phyloP scores from a whole-genome alignment of 2,329 filamentous ascomycete genomes.

The Mollisiaceae sp. region DNA sequence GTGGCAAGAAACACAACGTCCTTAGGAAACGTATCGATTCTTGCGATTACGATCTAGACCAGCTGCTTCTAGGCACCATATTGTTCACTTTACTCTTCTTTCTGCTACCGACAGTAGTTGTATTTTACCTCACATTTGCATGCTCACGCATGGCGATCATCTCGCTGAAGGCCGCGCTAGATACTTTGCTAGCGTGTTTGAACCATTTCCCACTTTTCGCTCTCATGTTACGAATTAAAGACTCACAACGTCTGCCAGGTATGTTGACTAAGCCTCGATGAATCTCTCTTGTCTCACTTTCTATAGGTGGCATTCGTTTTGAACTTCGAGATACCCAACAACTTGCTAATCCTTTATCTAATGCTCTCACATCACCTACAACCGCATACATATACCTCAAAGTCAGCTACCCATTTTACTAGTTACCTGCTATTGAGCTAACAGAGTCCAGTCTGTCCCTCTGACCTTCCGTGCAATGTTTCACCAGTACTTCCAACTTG shows the following conservation, averaged over 20 bases:
- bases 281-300: conserved; percentile 27
- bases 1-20: conserved; percentile 97
- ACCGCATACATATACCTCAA: conserved; percentile 88
- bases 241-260: conserved; percentile 87
- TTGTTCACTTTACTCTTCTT: conserved; percentile 96
- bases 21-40: conserved; percentile 97
- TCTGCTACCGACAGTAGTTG: conserved; percentile 88
- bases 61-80: conserved; percentile 94
- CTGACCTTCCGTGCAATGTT: conserved; percentile 94
- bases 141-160: conserved; percentile 95
- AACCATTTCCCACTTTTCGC: conserved; percentile 99
- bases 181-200: conserved; percentile 89
- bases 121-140: conserved; percentile 97
- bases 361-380: conserved; percentile 45
- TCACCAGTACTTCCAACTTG: conserved; percentile 95
- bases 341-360: conserved; percentile 47
- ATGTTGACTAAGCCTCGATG: conserved; percentile 35
- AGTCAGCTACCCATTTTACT: conserved; percentile 51
- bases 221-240: conserved; percentile 93
- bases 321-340: conserved; percentile 79
- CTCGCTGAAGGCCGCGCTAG: conserved; percentile 85
- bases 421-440: conserved; percentile 19
- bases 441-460: conserved; percentile 72
- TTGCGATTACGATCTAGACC: conserved; percentile 97
- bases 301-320: conserved; percentile 80